These are phyloP conservation scores for Microsporum canis DNA, from an alignment of 2,329 filamentous ascomycete genomes.

Conservation along the genomic window DNA sequence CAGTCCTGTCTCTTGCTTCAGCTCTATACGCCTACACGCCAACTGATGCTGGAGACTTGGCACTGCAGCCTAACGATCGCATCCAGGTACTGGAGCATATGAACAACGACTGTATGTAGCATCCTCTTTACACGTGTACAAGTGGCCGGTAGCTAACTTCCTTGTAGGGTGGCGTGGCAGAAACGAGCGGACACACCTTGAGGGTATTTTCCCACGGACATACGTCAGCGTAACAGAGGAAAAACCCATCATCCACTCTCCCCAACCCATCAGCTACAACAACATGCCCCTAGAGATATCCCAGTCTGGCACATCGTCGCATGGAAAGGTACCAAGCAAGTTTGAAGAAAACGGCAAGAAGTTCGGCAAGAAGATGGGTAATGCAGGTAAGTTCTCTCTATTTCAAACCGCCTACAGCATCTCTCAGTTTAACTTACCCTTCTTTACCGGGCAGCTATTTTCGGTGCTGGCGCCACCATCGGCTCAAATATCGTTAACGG, in stretches of 20 bases:
- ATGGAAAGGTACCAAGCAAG: conserved; percentile 47
- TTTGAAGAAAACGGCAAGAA: conserved; percentile 74
- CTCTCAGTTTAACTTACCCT: conserved; percentile 34
- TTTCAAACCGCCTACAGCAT: not conserved
- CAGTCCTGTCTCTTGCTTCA: conserved; percentile 58
- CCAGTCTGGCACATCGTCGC: conserved; percentile 39
- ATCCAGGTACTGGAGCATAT: conserved; percentile 80
- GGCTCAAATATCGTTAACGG: conserved; percentile 82
- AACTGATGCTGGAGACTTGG: conserved; percentile 69
- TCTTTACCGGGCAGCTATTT: conserved; percentile 50
- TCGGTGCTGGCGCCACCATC: conserved; percentile 84
- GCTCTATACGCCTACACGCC: conserved; percentile 77
- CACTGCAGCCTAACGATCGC: conserved; percentile 67
- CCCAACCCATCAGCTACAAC: conserved; percentile 35
- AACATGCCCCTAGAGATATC: conserved; percentile 68
- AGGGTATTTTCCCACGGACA: conserved; percentile 90
- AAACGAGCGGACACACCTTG: conserved; percentile 67
- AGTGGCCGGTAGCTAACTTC: not conserved
- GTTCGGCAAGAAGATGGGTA: conserved; percentile 87
- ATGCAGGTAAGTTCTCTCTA: conserved; percentile 40
- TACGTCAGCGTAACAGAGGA: conserved; percentile 68
- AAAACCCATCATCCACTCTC: conserved; percentile 37
- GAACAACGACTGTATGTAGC: conserved; percentile 74
- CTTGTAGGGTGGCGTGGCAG: conserved; percentile 63
- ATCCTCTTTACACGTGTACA: conserved; percentile 16